These are phyloP conservation scores for Xylaria sp. DNA, from an alignment of 2,329 filamentous ascomycete species.

Conservation along the genomic window DNA sequence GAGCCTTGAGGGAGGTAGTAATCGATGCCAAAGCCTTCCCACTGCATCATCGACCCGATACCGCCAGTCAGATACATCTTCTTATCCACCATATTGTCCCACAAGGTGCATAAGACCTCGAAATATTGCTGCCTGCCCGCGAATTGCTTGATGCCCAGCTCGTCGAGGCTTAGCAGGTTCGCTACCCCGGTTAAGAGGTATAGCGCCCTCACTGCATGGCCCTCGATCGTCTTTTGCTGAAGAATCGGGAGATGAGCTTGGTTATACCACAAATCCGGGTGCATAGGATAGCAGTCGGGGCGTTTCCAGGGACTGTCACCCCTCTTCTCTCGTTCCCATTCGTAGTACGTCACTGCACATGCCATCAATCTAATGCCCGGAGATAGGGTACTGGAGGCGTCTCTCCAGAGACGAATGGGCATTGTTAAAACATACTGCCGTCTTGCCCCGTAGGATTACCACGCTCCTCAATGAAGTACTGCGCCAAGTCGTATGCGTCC, in stretches of 20 bases:
- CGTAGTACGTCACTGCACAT: conserved; percentile 60
- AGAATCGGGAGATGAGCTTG: conserved; percentile 67
- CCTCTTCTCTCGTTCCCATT: conserved; percentile 62
- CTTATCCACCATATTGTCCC: conserved; percentile 69
- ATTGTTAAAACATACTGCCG: conserved; percentile 47
- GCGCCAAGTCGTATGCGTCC: conserved; percentile 59
- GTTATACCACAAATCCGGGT: conserved; percentile 60
- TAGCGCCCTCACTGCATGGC: conserved; percentile 69
- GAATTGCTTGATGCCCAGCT: conserved; percentile 43
- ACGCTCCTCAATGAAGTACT: conserved; percentile 68
- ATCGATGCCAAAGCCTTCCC: conserved; percentile 69
- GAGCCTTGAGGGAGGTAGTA: conserved; percentile 69
- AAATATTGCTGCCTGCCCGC: conserved; percentile 48
- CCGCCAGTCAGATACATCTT: conserved; percentile 74
- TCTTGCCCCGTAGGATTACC: conserved; percentile 63
- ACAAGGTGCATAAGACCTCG: conserved; percentile 59
- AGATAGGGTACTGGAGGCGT: neutral
- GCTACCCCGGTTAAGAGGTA: conserved; percentile 69
- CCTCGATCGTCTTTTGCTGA: conserved; percentile 65
- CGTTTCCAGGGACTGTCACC: conserved; percentile 61
- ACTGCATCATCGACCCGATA: conserved; percentile 67
- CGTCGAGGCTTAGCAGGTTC: conserved; percentile 60
- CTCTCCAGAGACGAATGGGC: neutral
- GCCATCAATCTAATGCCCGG: conserved; percentile 7
- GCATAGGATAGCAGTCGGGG: conserved; percentile 59